Evolutionary conservation across 2,329 filamentous ascomycete species (phyloP), one percentile per base, ranked within the genome.

Genomic region (Juglanconis juglandina): DNA sequence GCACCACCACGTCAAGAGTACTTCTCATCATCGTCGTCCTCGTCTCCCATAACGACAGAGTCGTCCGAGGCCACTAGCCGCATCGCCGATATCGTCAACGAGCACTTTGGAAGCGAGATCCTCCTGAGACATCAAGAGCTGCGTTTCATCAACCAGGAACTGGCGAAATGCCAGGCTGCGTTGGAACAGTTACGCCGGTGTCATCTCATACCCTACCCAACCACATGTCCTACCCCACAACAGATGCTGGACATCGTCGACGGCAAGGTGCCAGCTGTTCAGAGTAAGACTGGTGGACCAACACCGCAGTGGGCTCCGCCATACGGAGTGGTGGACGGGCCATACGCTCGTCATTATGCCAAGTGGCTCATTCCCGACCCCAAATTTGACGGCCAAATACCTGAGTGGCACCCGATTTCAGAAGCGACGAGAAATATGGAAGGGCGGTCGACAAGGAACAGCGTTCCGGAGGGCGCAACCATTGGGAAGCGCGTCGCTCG

Each of bases 121-220:
- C 78, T 98, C 65, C 79, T 96, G 72, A 98, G 97, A 80, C 95
- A 99, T 75, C 87, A 95, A 69, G 95, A 99, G 78, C 78, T 98
- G 62, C 91, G 93, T 60, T 81, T 96, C 67, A 96, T 98, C 73
- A 92, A 98, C 71, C 92, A 96, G 76, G 95, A 98, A 77, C 83
- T 98, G 66, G 94, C 92, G 66, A 98, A 97, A 78, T 97, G 93
- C 71, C 93, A 98, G 77, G 80, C 93, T 65, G 92, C 93, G 10
- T 82, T 98, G 67, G 95, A 99, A 76, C 95, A 98, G 77, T 80
- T 99, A 64, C 90, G 95, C 68, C 88, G 95, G 63, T 97, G 93
- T 76, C 88, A 95, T 71, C 81, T 98, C 66, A 94, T 96, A 67
- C 94, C 94, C 4, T 98, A 92, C 73, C 93, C 94, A 37, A 85